Evolutionary conservation across 192 early-diverging fungal genomes (phyloP).

Genomic region (Coemansia reversa): DNA sequence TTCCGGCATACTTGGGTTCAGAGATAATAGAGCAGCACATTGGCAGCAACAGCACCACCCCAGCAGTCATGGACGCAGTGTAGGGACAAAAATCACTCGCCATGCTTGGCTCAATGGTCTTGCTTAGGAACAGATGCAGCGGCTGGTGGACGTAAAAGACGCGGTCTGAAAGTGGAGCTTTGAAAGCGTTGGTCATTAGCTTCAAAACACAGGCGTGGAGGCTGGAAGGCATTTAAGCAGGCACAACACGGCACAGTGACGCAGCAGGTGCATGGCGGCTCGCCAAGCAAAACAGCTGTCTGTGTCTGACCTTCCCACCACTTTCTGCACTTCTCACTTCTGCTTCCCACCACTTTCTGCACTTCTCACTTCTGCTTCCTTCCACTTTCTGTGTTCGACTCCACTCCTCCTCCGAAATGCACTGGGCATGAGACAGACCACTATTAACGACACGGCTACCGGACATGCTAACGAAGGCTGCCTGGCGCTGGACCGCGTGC

Average conservation of each 20-base stretch:
- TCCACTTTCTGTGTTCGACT: constrained; percentile 7
- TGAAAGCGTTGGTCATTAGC: background rate
- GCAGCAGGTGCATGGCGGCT: background rate
- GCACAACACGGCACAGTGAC: background rate
- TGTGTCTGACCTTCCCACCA: background rate
- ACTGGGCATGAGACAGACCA: background rate
- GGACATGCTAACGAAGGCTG: background rate
- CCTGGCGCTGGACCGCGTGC: constrained; percentile 20
- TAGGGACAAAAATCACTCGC: background rate
- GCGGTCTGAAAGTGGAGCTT: background rate
- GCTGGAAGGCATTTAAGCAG: too few species aligned
- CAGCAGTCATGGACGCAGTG: background rate
- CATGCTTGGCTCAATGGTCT: background rate
- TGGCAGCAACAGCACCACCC: background rate
- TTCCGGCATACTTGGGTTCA: too few species aligned
- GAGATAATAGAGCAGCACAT: background rate
- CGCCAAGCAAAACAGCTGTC: background rate
- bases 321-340: background rate
- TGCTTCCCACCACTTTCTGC: background rate
- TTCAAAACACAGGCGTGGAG: background rate
- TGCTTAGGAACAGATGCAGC: background rate
- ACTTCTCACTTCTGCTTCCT: background rate
- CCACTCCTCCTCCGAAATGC: constrained; percentile 4
- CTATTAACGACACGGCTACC: background rate
- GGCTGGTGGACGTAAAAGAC: background rate